Evolutionary conservation across 306 rosid species (phyloP).

Genomic region (Prunus salicina): DNA sequence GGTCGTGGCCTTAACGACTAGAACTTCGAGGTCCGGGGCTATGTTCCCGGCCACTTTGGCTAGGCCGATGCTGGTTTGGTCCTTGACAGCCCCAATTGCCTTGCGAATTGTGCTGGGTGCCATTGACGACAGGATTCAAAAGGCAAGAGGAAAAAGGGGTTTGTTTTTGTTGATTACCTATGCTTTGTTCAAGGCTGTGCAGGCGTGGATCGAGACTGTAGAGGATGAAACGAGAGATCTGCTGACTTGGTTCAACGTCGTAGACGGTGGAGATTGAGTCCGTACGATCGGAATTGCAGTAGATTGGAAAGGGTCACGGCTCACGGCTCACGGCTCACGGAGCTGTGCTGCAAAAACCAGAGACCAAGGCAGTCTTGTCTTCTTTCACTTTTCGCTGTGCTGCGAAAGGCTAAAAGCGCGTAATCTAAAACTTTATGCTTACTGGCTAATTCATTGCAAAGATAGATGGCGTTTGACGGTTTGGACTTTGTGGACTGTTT

Average conservation of each 20-base stretch:
- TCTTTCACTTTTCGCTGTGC: background rate
- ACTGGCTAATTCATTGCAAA: background rate
- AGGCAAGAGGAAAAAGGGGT: background rate
- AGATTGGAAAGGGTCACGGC: background rate
- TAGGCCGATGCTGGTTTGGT: conserved; percentile 84
- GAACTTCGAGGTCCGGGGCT: conserved; percentile 80
- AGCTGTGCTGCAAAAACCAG: background rate
- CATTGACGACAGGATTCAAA: conserved; percentile 28
- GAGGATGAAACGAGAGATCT: conserved; percentile 23
- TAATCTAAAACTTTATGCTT: background rate
- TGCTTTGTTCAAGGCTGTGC: background rate
- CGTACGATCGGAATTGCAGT: conserved; percentile 15
- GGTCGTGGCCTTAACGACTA: conserved; percentile 74
- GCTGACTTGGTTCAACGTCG: background rate
- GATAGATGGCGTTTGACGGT: background rate
- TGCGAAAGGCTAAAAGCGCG: background rate
- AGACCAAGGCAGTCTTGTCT: background rate
- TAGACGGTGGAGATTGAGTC: background rate
- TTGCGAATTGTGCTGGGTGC: conserved; percentile 78
- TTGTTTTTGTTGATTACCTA: conserved; percentile 9
- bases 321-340: background rate
- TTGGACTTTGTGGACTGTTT: background rate
- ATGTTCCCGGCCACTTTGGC: conserved; percentile 81
- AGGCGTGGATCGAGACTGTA: background rate
- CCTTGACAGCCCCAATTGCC: conserved; percentile 88